A percentile compares a stretch with the other conserved stretches of the same genome.
phyloP scores from a whole-genome alignment of 1,284 basidiomycete species.

The Naganishia liquefaciens region DNA sequence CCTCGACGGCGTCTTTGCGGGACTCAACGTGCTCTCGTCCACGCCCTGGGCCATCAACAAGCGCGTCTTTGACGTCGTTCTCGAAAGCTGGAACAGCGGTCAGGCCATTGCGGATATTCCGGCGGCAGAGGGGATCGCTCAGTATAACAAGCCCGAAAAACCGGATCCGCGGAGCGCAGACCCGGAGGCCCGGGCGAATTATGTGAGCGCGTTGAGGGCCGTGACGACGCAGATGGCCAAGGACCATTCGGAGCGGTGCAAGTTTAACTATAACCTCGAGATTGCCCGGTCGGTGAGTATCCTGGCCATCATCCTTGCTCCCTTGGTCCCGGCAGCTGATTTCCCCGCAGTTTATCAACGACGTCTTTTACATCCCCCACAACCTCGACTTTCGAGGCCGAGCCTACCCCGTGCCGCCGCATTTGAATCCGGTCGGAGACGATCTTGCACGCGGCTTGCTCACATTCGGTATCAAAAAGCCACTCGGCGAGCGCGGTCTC shows the following conservation, averaged over 20 bases:
- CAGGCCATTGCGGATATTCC: slow-evolving; percentile 75
- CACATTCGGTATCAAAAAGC: slow-evolving; percentile 77
- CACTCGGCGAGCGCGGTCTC: slow-evolving; percentile 76
- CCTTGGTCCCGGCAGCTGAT: not conserved
- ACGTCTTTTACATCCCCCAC: slow-evolving; percentile 91
- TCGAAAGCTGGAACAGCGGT: slow-evolving; percentile 81
- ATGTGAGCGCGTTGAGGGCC: slow-evolving; percentile 63
- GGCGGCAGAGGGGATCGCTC: slow-evolving; percentile 56
- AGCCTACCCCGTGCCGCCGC: slow-evolving; percentile 94
- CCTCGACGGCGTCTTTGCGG: slow-evolving; percentile 82
- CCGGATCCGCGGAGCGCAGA: slow-evolving; percentile 68
- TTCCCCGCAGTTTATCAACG: slow-evolving; percentile 42
- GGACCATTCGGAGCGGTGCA: slow-evolving; percentile 88
- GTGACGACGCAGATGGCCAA: slow-evolving; percentile 68
- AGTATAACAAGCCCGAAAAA: slow-evolving; percentile 59
- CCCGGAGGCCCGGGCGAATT: slow-evolving; percentile 65
- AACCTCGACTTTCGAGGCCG: slow-evolving; percentile 98
- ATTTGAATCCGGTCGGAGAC: slow-evolving; percentile 94
- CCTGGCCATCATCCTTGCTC: not conserved
- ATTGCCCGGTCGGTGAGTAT: slow-evolving; percentile 81
- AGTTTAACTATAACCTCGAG: slow-evolving; percentile 95
- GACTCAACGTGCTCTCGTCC: slow-evolving; percentile 83
- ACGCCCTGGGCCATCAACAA: slow-evolving; percentile 92
- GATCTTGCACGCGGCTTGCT: slow-evolving; percentile 89
- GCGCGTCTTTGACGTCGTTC: slow-evolving; percentile 69